phyloP scores from a whole-genome alignment of 768 basidiomycete genomes.

The Macrolepiota albuminosa region DNA sequence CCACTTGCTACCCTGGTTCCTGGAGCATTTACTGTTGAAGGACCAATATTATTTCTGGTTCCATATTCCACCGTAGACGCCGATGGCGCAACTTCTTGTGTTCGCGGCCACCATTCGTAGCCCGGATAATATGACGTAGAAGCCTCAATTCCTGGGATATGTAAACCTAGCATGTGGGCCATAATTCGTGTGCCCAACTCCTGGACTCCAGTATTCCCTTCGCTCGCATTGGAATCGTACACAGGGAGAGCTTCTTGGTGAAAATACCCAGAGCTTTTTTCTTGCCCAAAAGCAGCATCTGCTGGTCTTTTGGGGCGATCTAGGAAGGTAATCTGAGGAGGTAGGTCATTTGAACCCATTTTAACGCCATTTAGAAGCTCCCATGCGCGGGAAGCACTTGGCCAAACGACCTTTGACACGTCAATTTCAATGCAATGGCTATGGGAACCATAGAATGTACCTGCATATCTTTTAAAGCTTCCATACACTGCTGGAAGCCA shows the following conservation, averaged over 20 bases:
- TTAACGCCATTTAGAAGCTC: conserved; percentile 66
- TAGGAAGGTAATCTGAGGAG: conserved; percentile 30
- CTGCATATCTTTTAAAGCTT: conserved; percentile 63
- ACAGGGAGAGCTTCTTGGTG: conserved; percentile 34
- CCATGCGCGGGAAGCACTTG: conserved; percentile 61
- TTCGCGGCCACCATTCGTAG: conserved; percentile 65
- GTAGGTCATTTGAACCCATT: conserved; percentile 41
- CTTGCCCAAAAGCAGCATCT: conserved; percentile 59
- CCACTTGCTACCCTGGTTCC: conserved; percentile 1
- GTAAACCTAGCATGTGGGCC: conserved; percentile 69
- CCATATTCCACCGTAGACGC: conserved; percentile 12
- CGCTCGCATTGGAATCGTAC: conserved; percentile 20
- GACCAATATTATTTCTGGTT: neutral
- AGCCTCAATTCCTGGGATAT: conserved; percentile 60
- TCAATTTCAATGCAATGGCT: conserved; percentile 2
- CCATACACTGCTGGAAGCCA: conserved; percentile 60
- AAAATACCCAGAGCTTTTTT: conserved; percentile 41
- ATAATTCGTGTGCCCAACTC: conserved; percentile 61
- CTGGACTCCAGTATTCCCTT: conserved; percentile 45
- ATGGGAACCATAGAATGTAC: conserved; percentile 30
- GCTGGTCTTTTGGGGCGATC: conserved; percentile 55
- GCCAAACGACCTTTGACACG: conserved; percentile 50
- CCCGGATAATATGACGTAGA: conserved; percentile 53
- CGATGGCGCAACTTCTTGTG: conserved; percentile 22
- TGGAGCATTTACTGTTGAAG: conserved; percentile 2